These are phyloP conservation scores for Penicillium sclerotigenum DNA, from an alignment of 2,329 filamentous ascomycete species.

Conservation along the genomic window DNA sequence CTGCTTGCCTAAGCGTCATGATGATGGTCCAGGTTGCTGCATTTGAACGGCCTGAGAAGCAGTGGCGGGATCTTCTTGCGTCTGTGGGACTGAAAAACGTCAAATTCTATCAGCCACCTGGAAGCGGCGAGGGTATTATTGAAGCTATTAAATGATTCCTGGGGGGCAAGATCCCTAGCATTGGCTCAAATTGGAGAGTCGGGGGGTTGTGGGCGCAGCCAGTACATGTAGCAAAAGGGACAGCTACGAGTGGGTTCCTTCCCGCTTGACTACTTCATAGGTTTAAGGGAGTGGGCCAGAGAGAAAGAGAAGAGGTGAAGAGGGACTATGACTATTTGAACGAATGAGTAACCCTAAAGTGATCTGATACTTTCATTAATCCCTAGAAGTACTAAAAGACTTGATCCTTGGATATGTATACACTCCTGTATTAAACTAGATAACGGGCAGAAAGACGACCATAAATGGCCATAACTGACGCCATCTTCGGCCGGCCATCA, in stretches of 20 bases:
- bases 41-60: constrained; percentile 20
- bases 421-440: background rate
- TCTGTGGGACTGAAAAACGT: background rate
- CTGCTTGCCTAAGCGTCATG: constrained; percentile 13
- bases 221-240: too few relatives aligned
- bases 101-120: background rate
- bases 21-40: constrained; percentile 22
- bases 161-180: too few relatives aligned
- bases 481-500: background rate
- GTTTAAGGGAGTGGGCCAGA: background rate
- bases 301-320: background rate
- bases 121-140: background rate
- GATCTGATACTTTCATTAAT: background rate
- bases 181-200: too few relatives aligned
- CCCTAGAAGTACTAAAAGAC: background rate
- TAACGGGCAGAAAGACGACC: background rate
- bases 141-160: background rate
- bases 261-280: background rate
- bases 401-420: background rate
- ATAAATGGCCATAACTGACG: background rate
- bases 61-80: constrained; percentile 19
- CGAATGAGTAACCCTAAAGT: background rate
- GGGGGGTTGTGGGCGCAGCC: too few relatives aligned
- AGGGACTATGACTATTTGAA: too few relatives aligned
- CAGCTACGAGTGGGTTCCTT: background rate